A percentile compares a stretch with the other conserved stretches of the same genome.
Evolutionary conservation across 75 land plant species (phyloP).

Genomic region (Azolla pinnata): DNA sequence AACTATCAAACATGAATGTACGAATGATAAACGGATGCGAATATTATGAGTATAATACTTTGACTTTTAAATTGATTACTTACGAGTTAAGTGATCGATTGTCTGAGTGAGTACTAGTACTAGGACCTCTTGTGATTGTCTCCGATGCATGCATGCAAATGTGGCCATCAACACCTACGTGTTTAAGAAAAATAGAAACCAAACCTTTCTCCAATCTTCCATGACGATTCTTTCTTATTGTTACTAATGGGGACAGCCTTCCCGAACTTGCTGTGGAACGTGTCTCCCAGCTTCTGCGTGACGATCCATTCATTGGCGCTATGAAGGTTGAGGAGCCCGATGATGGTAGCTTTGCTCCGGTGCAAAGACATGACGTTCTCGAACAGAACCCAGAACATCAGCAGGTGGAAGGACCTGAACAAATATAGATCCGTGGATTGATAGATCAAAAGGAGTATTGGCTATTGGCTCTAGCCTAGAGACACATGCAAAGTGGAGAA

Average conservation of each 20-base stretch:
- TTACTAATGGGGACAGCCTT: too few species aligned
- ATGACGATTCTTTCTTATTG: slow-evolving; percentile 22
- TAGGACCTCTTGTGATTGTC: too few species aligned
- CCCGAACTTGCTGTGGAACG: slow-evolving; percentile 22
- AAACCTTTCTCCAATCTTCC: slow-evolving; percentile 60
- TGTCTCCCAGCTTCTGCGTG: slow-evolving; percentile 66
- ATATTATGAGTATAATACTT: too few species aligned
- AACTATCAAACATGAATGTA: too few species aligned
- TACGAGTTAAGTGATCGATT: too few species aligned
- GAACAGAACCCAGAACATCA: slow-evolving; percentile 80
- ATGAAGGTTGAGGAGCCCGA: slow-evolving; percentile 55
- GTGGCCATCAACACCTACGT: background rate
- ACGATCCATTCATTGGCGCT: slow-evolving; percentile 81
- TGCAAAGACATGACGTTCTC: slow-evolving; percentile 88
- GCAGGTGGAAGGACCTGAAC: slow-evolving; percentile 59
- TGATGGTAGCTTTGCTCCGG: slow-evolving; percentile 58
- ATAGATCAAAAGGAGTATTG: background rate
- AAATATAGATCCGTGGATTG: background rate
- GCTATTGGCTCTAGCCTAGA: too few species aligned
- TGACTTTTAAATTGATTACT: too few species aligned
- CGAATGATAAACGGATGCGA: too few species aligned
- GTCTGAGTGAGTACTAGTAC: too few species aligned
- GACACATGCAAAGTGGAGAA: background rate
- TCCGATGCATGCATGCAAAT: too few species aligned
- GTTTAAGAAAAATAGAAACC: background rate